Percentiles rank a stretch among this genome's conserved stretches.
Evolutionary conservation across 768 basidiomycete species (phyloP).

Genomic region (Dacryopinax spathularia): DNA sequence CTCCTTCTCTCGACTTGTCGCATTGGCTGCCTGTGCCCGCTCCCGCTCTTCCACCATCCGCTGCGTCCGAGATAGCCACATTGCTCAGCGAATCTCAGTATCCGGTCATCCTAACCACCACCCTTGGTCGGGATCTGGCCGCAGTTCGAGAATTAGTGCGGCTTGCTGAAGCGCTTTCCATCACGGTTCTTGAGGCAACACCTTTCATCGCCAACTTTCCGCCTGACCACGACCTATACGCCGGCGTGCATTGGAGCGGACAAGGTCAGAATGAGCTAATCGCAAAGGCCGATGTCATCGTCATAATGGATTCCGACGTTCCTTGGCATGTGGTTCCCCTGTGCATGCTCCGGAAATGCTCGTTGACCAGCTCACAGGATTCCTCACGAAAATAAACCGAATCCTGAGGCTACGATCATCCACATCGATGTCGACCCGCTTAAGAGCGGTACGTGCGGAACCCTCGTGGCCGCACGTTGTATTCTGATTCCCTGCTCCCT

Average conservation of each 20-base stretch:
- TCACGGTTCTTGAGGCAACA: conserved; percentile 41
- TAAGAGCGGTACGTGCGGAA: conserved; percentile 23
- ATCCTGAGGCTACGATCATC: conserved; percentile 36
- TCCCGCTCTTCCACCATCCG: conserved; percentile 22
- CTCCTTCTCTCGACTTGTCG: conserved; percentile 19
- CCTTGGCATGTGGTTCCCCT: conserved; percentile 42
- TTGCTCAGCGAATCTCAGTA: conserved; percentile 37
- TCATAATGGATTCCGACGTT: conserved; percentile 51
- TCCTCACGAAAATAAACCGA: conserved; percentile 29
- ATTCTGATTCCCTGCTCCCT: not conserved
- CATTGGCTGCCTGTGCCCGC: conserved; percentile 37
- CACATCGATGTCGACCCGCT: conserved; percentile 51
- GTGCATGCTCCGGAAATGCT: conserved; percentile 6
- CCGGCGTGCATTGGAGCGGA: conserved; percentile 39
- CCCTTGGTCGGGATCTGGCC: conserved; percentile 40
- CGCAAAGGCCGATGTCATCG: conserved; percentile 42
- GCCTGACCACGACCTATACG: conserved; percentile 39
- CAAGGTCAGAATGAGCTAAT: conserved; percentile 36
- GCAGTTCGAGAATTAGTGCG: conserved; percentile 34
- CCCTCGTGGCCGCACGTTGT: not conserved
- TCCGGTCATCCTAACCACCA: conserved; percentile 53
- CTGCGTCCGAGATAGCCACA: conserved; percentile 28
- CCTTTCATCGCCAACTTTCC: conserved; percentile 41
- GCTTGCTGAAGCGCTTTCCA: conserved; percentile 38
- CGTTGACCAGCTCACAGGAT: conserved; percentile 6